phyloP scores from a whole-genome alignment of 176 grass and related monocot genomes.

The Puya raimondii region DNA sequence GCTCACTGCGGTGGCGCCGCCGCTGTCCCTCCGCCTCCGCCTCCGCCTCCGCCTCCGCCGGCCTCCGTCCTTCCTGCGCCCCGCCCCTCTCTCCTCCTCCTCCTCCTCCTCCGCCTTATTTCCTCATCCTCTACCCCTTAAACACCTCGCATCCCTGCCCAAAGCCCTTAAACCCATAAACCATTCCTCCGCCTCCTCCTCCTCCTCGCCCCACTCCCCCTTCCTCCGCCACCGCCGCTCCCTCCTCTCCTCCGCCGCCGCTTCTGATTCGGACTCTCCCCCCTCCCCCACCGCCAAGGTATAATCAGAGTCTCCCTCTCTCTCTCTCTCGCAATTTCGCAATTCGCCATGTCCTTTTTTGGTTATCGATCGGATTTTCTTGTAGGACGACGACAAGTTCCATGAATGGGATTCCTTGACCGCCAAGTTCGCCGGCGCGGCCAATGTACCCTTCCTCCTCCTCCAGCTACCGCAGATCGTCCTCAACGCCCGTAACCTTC shows the following conservation, averaged over 20 bases:
- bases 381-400: constrained; percentile 36
- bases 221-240: constrained; percentile 22
- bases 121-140: too few species aligned
- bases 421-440: constrained; percentile 58
- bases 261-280: constrained; percentile 13
- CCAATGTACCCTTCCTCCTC: constrained; percentile 91
- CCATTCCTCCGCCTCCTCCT: neutral
- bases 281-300: constrained; percentile 18
- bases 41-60: neutral
- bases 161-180: neutral
- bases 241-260: constrained; percentile 2
- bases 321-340: neutral
- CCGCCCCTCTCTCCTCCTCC: constrained; percentile 1
- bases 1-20: neutral
- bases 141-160: constrained; percentile 11
- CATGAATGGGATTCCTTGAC: constrained; percentile 83
- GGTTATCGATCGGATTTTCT: neutral
- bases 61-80: neutral
- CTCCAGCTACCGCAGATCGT: constrained; percentile 96
- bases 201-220: constrained; percentile 23
- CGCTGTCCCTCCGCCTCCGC: constrained; percentile 4
- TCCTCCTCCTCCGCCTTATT: neutral
- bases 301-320: neutral
- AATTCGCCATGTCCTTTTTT: neutral
- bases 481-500: constrained; percentile 88